Base-by-base conservation (phyloP, 441 rosid genomes). In the Adansonia gregorii region DNA sequence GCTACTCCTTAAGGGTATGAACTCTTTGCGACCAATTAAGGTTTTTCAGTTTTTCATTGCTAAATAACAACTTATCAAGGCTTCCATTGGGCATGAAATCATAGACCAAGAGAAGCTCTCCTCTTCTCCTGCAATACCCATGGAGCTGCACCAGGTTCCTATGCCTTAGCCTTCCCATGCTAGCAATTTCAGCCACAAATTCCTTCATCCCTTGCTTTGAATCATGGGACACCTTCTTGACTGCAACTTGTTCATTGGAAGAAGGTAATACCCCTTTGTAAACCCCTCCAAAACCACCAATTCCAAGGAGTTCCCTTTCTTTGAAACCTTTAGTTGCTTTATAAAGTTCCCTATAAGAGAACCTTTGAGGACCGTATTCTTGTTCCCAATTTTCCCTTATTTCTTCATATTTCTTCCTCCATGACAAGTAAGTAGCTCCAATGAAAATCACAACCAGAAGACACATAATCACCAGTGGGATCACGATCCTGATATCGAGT, bases 361-460 rank as follows among this genome's bases (percentile, higher is more conserved):
- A 84, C 0, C 94, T 83, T 3, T 87, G 91, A 20, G 87, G 92
- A 41, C 92, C 82, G 59, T 89, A 90, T 43, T 87, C 83, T 3
- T 41, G 63, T 73, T 91, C 92, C 95, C 89, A 90, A 41, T 86
- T 90, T 81, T 91, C 95, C 0, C 77, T 72, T 49, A 87, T 60
- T 76, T 90, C 91, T 78, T 81, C 86, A 35, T 76, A 64, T 65
- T 80, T 78, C 73, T 64, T 58, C 46, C 27, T 73, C 27, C 76
- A 60, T 51, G 15, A 4, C 35, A 58, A 59, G 65, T 48, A 81
- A 8, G 59, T 60, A 45, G 17, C 71, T 0, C 14, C 22, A 19
- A n/a, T 35, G 64, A 78, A 52, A n/a, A 65, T 55, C 11, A 48
- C 20, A 39, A 75, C 60, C 68, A 78, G 46, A 51, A 76, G 8